Base-by-base conservation (phyloP, 352 stramenopile genomes). In the Globisporangium alternatum region DNA sequence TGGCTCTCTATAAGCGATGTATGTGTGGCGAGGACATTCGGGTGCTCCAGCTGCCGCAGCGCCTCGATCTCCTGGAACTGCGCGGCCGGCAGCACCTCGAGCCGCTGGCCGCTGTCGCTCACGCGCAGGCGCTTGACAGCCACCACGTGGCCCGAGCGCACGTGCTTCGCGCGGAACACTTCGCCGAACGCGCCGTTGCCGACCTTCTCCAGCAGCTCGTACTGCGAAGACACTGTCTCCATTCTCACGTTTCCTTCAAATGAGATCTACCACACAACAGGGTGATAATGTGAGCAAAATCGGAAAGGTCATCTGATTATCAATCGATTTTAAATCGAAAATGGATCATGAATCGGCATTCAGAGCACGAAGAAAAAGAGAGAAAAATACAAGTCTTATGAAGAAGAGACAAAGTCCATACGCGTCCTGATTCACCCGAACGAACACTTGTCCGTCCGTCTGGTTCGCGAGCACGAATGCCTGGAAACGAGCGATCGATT, bases 61-160 rank as follows among this genome's bases (percentile, higher is more conserved):
- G 78, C 71, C 64, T 94, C 78, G 59, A 92, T 88, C 68, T 91
- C 85, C 56, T 91, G 81, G 71, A 92, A 91, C 28, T 85, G 76
- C 33, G 70, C 60, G 12, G 75, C 77, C 8, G 83, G 82, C 6
- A 93, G 67, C 56, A 81, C 70, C 22, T 61, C 61, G 56, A 89
- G 69, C 17, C 65, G 67, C 12, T 67, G 73, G 39, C 80, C 78
- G 43, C 81, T 69, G 58, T 90, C 80, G 41, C 28, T 22, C 59
- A 90, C 52, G 19, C 79, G 74, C 37, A 93, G 62, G 12, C 77
- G 67, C 69, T 93, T 93, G 66, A 88, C 71, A 8, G 83, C 85
- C 61, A 76, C 57, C 47, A 87, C 52, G 9, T 76, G 55, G 15
- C 76, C 78, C 0, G 77, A 75, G 51, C 58, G 45, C n/a, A 76